Evolutionary conservation across 805 yeast species (phyloP), one percentile per base, ranked within the genome.

Genomic region (Barnettozyma pratensis): DNA sequence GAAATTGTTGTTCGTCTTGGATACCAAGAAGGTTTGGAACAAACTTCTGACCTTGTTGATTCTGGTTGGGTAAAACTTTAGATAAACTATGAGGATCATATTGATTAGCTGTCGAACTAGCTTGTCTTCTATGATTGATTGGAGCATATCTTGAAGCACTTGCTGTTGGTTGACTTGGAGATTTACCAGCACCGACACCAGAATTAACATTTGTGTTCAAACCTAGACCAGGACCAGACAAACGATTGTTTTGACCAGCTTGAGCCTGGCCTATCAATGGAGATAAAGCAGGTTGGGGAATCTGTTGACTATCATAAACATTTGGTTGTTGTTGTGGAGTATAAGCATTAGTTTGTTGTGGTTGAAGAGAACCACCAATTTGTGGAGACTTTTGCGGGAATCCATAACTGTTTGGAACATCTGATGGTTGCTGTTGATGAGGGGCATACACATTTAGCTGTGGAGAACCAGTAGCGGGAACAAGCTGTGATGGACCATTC

Each of bases 101-200:
- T 36, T 58, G 58, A 31, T 59, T 56, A 10, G 65, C 65, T 39
- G 63, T 56, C 2, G 58, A 42, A 37, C 63, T 59, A 14, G 62
- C 50, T 37, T 60, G 63, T 57, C 64, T 55, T 45, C 49, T 58
- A 35, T 61, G 65, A 35, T 55, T 60, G 47, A 60, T 67, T 38
- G 76, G 75, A 3, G 75, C 75, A 58, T 72, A 71, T 47, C 60
- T 70, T 0, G 71, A 58, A 9, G 66, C 62, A 40, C 49, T 51
- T 35, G 60, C 53, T 6, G 61, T 53, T 11, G 53, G 43, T 7
- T 45, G 51, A 28, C 27, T 39, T 42, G 60, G 60, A 3, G 61
- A 55, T 31, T 50, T 44, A 1, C 35, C 35, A 11, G 55, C 31
- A 1, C 28, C 39, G 28, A 29, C 36, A 25, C 29, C 26, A 25